Conservation (phyloP, 768 basidiomycete genomes). For the Phlebiopsis gigantea region DNA sequence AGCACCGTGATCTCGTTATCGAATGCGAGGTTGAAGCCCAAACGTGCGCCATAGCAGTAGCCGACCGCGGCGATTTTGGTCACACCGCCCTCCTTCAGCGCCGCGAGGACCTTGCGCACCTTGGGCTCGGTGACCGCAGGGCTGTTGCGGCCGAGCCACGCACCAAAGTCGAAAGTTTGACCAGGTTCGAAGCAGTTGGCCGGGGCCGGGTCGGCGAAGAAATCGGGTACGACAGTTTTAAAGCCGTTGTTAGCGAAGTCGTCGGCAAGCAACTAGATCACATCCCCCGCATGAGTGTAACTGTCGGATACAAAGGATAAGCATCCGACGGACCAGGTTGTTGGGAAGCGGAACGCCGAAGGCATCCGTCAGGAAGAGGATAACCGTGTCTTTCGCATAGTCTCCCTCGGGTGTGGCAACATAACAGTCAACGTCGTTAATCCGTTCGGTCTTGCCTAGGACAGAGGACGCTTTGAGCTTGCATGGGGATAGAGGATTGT, state of each 20-base stretch:
- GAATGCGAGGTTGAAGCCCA: constrained; percentile 59
- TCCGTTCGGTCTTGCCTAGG: constrained; percentile 28
- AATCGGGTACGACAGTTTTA: constrained; percentile 32
- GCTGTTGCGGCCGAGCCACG: constrained; percentile 33
- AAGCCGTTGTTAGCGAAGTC: constrained; percentile 39
- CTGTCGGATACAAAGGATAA: too few species aligned
- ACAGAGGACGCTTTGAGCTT: not conserved
- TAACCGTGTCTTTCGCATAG: constrained; percentile 34
- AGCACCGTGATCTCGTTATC: constrained; percentile 44
- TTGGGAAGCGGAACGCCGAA: constrained; percentile 32
- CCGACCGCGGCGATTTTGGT: constrained; percentile 54
- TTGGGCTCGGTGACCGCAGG: constrained; percentile 25
- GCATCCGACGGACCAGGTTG: constrained; percentile 21
- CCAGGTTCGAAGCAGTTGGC: not conserved
- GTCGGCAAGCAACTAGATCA: constrained; percentile 31
- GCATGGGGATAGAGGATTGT: not conserved
- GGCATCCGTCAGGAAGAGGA: constrained; percentile 36
- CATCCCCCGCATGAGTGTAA: too few species aligned
- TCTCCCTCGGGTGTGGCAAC: constrained; percentile 35
- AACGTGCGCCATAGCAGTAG: constrained; percentile 67
- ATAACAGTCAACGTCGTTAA: constrained; percentile 35
- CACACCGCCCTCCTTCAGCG: constrained; percentile 55
- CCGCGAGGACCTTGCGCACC: constrained; percentile 51
- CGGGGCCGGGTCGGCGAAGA: constrained; percentile 22
- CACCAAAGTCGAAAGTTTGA: constrained; percentile 23